phyloP scores from a whole-genome alignment of 257 asterid genomes.

The Avicennia marina region DNA sequence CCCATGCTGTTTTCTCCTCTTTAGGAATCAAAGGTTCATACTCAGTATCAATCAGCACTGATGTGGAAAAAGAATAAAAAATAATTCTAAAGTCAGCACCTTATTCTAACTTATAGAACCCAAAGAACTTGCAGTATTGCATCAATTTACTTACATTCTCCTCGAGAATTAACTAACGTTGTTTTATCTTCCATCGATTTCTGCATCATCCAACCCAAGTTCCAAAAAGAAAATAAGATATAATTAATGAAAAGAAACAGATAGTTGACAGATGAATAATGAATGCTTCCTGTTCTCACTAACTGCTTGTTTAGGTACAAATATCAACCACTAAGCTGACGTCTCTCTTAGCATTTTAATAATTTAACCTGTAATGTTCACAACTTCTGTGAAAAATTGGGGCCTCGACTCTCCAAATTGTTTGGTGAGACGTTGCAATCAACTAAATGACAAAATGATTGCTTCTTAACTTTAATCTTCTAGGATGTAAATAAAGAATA shows the following conservation, averaged over 20 bases:
- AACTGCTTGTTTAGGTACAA: too few relatives aligned
- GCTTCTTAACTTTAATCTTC: not conserved
- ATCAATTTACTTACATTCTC: constrained; percentile 59
- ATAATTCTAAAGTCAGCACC: constrained; percentile 5
- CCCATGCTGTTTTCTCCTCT: constrained; percentile 67
- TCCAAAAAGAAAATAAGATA: too few relatives aligned
- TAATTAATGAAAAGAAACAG: too few relatives aligned
- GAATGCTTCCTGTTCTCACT: too few relatives aligned
- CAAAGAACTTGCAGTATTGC: not conserved
- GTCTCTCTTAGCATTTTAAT: too few relatives aligned
- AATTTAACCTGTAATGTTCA: too few relatives aligned
- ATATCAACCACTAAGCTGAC: too few relatives aligned
- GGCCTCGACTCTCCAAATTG: too few relatives aligned
- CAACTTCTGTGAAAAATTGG: too few relatives aligned
- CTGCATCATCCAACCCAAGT: constrained; percentile 39
- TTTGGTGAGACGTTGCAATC: not conserved
- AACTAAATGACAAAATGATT: not conserved
- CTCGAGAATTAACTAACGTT: constrained; percentile 49
- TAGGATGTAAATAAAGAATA: too few relatives aligned
- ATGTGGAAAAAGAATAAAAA: constrained; percentile 5
- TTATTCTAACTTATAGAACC: not conserved
- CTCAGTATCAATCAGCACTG: constrained; percentile 66
- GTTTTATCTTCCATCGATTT: constrained; percentile 50
- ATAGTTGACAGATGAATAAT: too few relatives aligned
- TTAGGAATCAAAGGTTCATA: constrained; percentile 57